Conservation (phyloP, 192 early-diverging fungal species). For the Linnemannia schmuckeri region DNA sequence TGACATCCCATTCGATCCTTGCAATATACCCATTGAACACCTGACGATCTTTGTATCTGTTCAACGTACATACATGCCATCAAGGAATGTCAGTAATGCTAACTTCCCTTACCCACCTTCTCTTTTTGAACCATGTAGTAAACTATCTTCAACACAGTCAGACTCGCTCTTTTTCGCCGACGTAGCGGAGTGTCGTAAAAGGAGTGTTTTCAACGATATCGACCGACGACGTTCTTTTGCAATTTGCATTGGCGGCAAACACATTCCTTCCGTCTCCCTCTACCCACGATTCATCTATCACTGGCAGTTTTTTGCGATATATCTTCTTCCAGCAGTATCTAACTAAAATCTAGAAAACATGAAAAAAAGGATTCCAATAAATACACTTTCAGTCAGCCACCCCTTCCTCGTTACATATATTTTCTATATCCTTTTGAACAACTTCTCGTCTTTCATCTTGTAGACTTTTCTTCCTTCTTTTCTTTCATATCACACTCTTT, state of each 20-base stretch:
- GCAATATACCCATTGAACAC: background rate
- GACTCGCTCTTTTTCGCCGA: background rate
- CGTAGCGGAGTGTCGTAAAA: background rate
- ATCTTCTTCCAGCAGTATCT: background rate
- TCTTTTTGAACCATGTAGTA: background rate
- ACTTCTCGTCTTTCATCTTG: background rate
- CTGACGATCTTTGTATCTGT: too few species aligned
- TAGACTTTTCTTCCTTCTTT: background rate
- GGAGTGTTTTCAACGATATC: background rate
- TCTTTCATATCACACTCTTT: too few species aligned
- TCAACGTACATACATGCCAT: too few species aligned
- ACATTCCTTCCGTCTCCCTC: background rate
- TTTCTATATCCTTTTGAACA: background rate
- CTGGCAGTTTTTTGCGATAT: background rate
- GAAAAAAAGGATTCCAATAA: background rate
- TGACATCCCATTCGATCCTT: background rate
- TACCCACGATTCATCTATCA: background rate
- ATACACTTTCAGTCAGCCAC: background rate
- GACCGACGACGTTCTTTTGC: background rate
- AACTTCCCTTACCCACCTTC: background rate
- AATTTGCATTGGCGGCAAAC: background rate
- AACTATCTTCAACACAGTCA: background rate
- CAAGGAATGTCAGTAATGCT: background rate
- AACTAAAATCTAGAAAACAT: conserved; percentile 12
- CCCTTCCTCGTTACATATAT: too few species aligned